Evolutionary conservation across 768 basidiomycete species (phyloP).

Genomic region (Trametes cubensis): DNA sequence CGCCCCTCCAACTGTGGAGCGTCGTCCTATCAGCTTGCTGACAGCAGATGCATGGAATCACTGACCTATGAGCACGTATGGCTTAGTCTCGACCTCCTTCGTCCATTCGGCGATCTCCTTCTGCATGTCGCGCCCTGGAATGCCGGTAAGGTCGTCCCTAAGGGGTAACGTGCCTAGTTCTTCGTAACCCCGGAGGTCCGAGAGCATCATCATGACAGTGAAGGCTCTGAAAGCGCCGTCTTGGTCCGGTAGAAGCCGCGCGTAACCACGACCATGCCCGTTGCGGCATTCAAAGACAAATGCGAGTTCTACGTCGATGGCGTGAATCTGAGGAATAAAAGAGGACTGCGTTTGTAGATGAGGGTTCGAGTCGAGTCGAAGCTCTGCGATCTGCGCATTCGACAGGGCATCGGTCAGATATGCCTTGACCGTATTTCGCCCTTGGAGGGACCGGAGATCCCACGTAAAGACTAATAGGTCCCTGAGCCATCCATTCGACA

Average conservation of each 20-base stretch:
- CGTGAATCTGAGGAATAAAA: not conserved
- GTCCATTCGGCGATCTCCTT: conserved; percentile 34
- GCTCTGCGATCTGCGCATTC: conserved; percentile 14
- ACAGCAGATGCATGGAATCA: not conserved
- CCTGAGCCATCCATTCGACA: conserved; percentile 29
- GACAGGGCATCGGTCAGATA: conserved; percentile 20
- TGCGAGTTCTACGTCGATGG: conserved; percentile 24
- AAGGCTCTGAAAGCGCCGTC: conserved; percentile 41
- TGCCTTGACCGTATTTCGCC: conserved; percentile 20
- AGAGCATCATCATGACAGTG: conserved; percentile 23
- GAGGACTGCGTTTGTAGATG: conserved; percentile 16
- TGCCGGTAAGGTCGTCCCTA: conserved; percentile 9
- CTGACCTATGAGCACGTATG: conserved; percentile 44
- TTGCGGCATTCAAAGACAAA: conserved; percentile 42
- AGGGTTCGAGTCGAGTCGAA: conserved; percentile 23
- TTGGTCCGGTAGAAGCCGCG: conserved; percentile 34
- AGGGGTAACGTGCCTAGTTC: conserved; percentile 25
- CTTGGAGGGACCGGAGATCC: conserved; percentile 29
- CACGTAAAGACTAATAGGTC: conserved; percentile 32
- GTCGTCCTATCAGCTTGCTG: not conserved
- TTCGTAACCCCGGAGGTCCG: conserved; percentile 39
- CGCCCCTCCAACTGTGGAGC: conserved; percentile 43
- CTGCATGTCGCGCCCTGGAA: conserved; percentile 32
- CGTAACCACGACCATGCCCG: conserved; percentile 39
- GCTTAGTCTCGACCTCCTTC: conserved; percentile 41